Evolutionary conservation across 1,284 basidiomycete species (phyloP).

Genomic region (Fomitopsis betulina): DNA sequence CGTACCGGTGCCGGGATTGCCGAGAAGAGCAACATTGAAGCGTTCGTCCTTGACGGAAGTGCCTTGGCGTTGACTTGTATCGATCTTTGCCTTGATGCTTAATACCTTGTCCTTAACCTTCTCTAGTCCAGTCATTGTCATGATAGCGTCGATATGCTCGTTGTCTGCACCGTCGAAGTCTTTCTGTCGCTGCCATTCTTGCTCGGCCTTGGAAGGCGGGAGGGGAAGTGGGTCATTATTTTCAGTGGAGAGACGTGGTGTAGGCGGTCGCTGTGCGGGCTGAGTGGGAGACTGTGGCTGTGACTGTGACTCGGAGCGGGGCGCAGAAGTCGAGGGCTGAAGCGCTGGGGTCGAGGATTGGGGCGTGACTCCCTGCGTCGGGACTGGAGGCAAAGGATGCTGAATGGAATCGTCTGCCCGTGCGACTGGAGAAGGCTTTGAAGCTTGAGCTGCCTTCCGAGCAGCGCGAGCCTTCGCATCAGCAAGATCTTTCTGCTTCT

Average conservation of each 20-base stretch:
- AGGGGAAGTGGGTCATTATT: background rate
- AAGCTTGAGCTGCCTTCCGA: background rate
- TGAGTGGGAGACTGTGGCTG: background rate
- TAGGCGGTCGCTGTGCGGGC: background rate
- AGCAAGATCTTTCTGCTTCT: conserved; percentile 31
- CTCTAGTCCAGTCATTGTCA: conserved; percentile 30
- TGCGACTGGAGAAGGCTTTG: background rate
- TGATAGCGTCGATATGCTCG: conserved; percentile 26
- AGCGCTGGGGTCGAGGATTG: no score
- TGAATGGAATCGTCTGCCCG: background rate
- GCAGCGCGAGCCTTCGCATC: conserved; percentile 13
- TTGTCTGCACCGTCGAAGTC: conserved; percentile 23
- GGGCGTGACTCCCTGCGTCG: no score
- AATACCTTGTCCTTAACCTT: conserved; percentile 28
- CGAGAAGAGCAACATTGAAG: conserved; percentile 28
- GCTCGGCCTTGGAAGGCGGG: conserved; percentile 10
- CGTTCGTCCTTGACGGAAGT: conserved; percentile 22
- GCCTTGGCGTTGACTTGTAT: conserved; percentile 22
- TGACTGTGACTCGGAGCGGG: background rate
- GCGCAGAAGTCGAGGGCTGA: background rate
- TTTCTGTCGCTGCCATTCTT: conserved; percentile 28
- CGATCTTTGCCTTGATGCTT: conserved; percentile 27
- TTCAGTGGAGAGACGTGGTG: background rate
- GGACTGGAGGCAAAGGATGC: no score
- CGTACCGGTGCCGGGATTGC: conserved; percentile 33